Conservation (phyloP, 78 protist genomes). For the Dictyostelium capitatum region DNA sequence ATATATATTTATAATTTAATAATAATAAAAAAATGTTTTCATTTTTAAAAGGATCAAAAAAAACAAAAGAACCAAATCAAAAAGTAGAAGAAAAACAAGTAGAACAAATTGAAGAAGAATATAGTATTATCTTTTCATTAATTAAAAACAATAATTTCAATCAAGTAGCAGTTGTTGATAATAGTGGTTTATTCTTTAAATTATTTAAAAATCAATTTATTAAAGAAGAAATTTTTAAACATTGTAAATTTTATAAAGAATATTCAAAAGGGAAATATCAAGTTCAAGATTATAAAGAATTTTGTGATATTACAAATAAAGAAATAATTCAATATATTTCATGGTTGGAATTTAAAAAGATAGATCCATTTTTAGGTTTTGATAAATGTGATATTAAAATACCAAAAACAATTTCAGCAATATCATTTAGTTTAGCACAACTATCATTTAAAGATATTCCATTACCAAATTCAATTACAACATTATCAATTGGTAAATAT, state of each 20-base stretch:
- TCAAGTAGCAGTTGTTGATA: too few relatives aligned
- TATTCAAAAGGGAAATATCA: not conserved
- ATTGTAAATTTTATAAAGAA: not conserved
- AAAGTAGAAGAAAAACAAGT: not conserved
- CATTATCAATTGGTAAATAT: not conserved
- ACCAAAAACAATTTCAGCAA: not conserved
- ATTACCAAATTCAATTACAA: slow-evolving; percentile 6
- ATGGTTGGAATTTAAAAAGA: not conserved
- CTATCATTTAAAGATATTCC: not conserved
- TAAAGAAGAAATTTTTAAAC: not conserved
- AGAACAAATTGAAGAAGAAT: not conserved
- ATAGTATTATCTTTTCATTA: not conserved
- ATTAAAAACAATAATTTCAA: not conserved
- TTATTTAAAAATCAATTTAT: not conserved
- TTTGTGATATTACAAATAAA: not conserved
- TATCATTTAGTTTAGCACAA: not conserved
- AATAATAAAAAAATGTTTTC: not conserved
- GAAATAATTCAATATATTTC: not conserved
- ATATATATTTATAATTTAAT: too few relatives aligned
- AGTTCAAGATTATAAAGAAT: slow-evolving; percentile 7
- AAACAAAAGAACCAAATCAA: not conserved
- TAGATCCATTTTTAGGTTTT: not conserved
- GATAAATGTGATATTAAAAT: not conserved
- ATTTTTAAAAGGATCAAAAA: not conserved
- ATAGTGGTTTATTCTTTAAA: not conserved